Evolutionary conservation across 2,329 filamentous ascomycete genomes (phyloP).

Genomic region (Endoconidiophora laricicola): DNA sequence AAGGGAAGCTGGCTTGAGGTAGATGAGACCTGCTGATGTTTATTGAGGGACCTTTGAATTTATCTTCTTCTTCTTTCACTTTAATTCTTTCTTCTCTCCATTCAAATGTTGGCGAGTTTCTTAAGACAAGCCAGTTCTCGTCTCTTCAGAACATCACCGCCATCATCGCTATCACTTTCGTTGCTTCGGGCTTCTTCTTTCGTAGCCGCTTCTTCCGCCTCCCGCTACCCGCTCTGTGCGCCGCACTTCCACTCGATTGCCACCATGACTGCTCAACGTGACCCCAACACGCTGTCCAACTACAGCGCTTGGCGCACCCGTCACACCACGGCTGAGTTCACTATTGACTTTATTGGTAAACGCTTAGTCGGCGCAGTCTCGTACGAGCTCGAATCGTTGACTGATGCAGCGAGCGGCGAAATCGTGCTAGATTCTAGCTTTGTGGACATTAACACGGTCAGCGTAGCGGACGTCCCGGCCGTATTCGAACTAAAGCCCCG

Average conservation of each 20-base stretch:
- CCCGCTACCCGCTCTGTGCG: not conserved
- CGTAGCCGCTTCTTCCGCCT: not conserved
- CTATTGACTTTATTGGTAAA: slow-evolving; percentile 70
- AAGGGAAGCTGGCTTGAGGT: too few relatives aligned
- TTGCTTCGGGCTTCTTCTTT: not conserved
- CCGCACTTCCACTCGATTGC: slow-evolving; percentile 1
- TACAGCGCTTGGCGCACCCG: slow-evolving; percentile 74
- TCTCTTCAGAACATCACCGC: slow-evolving; percentile 3
- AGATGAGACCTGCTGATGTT: too few relatives aligned
- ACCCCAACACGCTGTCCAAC: slow-evolving; percentile 84
- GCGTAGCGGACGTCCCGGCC: slow-evolving; percentile 44
- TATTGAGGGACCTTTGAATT: not conserved
- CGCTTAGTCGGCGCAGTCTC: slow-evolving; percentile 60
- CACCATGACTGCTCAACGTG: slow-evolving; percentile 29
- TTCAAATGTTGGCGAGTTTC: slow-evolving; percentile 11
- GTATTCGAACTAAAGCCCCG: slow-evolving; percentile 56
- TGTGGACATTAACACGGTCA: slow-evolving; percentile 56
- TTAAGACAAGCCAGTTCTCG: slow-evolving; percentile 10
- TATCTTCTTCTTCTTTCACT: not conserved
- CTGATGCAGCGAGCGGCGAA: slow-evolving; percentile 53
- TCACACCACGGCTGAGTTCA: slow-evolving; percentile 68
- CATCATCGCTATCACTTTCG: not conserved
- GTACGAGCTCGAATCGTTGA: slow-evolving; percentile 61
- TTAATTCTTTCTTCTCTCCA: not conserved
- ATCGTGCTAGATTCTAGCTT: slow-evolving; percentile 81